A percentile compares a stretch with the other conserved stretches of the same genome.
phyloP scores from a whole-genome alignment of 1,139 yeast species.

The Yarrowia galli region DNA sequence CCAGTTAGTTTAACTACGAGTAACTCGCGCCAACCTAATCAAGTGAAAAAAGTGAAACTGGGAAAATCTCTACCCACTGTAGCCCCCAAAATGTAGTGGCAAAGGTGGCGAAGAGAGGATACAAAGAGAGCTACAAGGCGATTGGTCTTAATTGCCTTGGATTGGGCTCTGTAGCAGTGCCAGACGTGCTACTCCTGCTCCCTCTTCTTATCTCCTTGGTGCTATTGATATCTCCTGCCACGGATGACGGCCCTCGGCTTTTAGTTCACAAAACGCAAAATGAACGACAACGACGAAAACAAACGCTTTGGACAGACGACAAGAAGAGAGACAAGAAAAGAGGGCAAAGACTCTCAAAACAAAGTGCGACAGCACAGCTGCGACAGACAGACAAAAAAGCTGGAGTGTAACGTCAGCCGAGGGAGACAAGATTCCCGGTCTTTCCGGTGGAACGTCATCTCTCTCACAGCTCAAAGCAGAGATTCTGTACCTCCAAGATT shows the following conservation, averaged over 20 bases:
- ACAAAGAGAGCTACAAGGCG: neutral
- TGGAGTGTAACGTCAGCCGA: constrained; percentile 18
- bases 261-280: constrained; percentile 6
- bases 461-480: neutral
- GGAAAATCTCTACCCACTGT: neutral
- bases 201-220: neutral
- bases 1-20: neutral
- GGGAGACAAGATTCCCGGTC: constrained; percentile 33
- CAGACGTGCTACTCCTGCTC: neutral
- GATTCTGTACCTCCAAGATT: neutral
- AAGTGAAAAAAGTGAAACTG: neutral
- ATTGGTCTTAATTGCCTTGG: neutral
- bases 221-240: neutral
- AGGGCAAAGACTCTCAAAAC: no score
- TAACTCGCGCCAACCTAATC: constrained; percentile 32
- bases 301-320: constrained; percentile 1
- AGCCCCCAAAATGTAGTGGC: neutral
- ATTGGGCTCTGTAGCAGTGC: neutral
- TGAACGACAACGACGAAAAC: constrained; percentile 4
- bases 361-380: neutral
- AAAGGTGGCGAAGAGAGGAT: neutral
- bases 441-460: constrained; percentile 8
- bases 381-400: neutral
- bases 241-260: constrained; percentile 14
- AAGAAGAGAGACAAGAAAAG: neutral